Evolutionary conservation across 2,329 filamentous ascomycete genomes (phyloP).

Genomic region (Lecanicillium sp.): DNA sequence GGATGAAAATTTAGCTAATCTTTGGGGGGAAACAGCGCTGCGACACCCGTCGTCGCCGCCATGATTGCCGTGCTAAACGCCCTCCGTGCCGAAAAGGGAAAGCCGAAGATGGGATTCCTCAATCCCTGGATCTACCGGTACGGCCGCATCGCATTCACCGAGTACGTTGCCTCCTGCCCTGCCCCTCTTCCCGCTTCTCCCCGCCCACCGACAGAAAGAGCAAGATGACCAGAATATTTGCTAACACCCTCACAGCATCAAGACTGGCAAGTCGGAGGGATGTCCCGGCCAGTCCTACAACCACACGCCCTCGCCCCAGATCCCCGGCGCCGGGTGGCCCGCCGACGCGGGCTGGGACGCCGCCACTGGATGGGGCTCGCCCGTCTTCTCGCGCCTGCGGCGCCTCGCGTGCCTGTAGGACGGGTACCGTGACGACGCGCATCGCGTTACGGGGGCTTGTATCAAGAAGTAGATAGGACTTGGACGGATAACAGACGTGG

Average conservation of each 20-base stretch:
- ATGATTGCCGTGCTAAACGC: conserved; percentile 62
- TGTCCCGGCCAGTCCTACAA: conserved; percentile 25
- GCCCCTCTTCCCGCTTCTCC: not conserved
- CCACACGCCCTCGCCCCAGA: conserved; percentile 21
- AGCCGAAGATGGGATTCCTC: conserved; percentile 50
- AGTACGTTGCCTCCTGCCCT: conserved; percentile 22
- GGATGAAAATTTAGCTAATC: not conserved
- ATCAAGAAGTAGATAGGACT: too few species aligned
- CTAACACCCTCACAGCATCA: conserved; percentile 26
- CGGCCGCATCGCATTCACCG: conserved; percentile 27
- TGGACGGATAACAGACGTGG: too few species aligned
- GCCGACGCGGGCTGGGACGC: conserved; percentile 32
- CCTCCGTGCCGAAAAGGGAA: conserved; percentile 48
- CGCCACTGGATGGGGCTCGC: conserved; percentile 39
- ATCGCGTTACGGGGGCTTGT: too few species aligned
- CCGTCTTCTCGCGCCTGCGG: conserved; percentile 33
- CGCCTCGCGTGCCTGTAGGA: not conserved
- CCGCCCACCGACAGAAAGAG: too few species aligned
- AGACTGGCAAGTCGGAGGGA: conserved; percentile 26
- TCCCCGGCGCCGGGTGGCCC: conserved; percentile 24
- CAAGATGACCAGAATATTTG: too few species aligned
- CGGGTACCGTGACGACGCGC: not conserved
- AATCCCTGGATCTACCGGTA: conserved; percentile 54
- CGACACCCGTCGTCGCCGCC: conserved; percentile 56
- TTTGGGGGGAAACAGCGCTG: conserved; percentile 40